These are phyloP conservation scores for Trichoderma virens DNA, from an alignment of 495 filamentous ascomycete species.

Conservation along the genomic window DNA sequence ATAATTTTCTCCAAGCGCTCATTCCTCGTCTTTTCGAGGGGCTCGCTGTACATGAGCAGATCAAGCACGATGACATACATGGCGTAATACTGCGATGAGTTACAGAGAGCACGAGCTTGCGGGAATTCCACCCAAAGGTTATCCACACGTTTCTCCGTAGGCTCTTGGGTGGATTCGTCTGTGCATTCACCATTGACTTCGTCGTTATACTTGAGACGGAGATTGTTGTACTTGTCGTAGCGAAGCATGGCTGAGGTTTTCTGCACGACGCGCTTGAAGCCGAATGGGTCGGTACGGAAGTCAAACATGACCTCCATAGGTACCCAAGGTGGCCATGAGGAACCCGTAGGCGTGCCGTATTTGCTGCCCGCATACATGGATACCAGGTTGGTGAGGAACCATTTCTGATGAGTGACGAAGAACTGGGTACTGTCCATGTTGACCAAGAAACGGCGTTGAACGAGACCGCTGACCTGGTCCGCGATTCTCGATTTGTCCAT, in stretches of 20 bases:
- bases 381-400: conserved; percentile 67
- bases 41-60: conserved; percentile 88
- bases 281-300: conserved; percentile 83
- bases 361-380: conserved; percentile 90
- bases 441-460: conserved; percentile 86
- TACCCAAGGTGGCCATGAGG: conserved; percentile 95
- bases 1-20: conserved; percentile 97
- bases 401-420: conserved; percentile 90
- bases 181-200: conserved; percentile 60
- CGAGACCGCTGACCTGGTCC: conserved; percentile 88
- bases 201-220: conserved; percentile 95
- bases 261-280: conserved; percentile 90
- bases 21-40: conserved; percentile 86
- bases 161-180: conserved; percentile 35
- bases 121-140: conserved; percentile 96
- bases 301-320: conserved; percentile 98
- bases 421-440: conserved; percentile 96
- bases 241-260: conserved; percentile 88
- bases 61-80: conserved; percentile 97
- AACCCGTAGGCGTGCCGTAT: conserved; percentile 77
- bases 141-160: conserved; percentile 74
- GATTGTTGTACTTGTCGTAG: conserved; percentile 96
- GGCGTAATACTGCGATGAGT: conserved; percentile 92
- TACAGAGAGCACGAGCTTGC: conserved; percentile 82
- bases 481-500: conserved; percentile 92